Evolutionary conservation across 2,329 filamentous ascomycete species (phyloP).

Genomic region (Ceratocystiopsis brevicomis): DNA sequence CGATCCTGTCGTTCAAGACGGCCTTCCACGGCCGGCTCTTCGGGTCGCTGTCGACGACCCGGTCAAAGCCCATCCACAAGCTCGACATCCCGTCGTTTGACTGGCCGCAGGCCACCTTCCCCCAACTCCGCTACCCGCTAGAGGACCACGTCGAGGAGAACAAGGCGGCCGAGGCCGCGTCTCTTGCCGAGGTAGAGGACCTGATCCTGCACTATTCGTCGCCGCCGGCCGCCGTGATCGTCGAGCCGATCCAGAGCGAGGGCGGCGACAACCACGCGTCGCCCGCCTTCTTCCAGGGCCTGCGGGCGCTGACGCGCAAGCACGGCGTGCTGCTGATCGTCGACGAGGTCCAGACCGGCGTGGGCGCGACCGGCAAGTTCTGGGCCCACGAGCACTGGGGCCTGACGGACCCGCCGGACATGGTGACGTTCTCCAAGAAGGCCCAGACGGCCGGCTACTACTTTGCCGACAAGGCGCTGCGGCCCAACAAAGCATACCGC

Average conservation of each 20-base stretch:
- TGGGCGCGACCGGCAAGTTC: slow-evolving; percentile 84
- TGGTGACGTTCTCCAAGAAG: slow-evolving; percentile 93
- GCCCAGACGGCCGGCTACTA: slow-evolving; percentile 88
- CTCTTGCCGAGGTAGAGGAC: slow-evolving; percentile 66
- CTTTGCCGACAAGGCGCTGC: slow-evolving; percentile 59
- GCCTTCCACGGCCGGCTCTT: slow-evolving; percentile 86
- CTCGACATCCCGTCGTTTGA: slow-evolving; percentile 87
- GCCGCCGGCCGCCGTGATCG: slow-evolving; percentile 62
- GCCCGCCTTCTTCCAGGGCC: slow-evolving; percentile 66
- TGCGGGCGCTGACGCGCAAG: slow-evolving; percentile 61
- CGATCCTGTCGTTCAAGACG: slow-evolving; percentile 74
- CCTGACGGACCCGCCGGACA: slow-evolving; percentile 61
- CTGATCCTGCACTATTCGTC: slow-evolving; percentile 62
- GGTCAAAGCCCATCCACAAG: slow-evolving; percentile 88
- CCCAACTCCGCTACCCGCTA: slow-evolving; percentile 68
- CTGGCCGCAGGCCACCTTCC: slow-evolving; percentile 85
- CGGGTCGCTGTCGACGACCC: slow-evolving; percentile 69
- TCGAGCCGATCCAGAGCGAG: slow-evolving; percentile 87
- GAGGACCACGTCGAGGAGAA: slow-evolving; percentile 66
- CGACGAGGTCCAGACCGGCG: slow-evolving; percentile 85
- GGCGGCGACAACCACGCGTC: slow-evolving; percentile 90
- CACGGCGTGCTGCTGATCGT: slow-evolving; percentile 73
- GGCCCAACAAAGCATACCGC: slow-evolving; percentile 83
- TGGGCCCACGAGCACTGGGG: slow-evolving; percentile 96
- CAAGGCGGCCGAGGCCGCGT: slow-evolving; percentile 59